Evolutionary conservation across 805 yeast species (phyloP).

Genomic region (Saccharomycopsis microspora): DNA sequence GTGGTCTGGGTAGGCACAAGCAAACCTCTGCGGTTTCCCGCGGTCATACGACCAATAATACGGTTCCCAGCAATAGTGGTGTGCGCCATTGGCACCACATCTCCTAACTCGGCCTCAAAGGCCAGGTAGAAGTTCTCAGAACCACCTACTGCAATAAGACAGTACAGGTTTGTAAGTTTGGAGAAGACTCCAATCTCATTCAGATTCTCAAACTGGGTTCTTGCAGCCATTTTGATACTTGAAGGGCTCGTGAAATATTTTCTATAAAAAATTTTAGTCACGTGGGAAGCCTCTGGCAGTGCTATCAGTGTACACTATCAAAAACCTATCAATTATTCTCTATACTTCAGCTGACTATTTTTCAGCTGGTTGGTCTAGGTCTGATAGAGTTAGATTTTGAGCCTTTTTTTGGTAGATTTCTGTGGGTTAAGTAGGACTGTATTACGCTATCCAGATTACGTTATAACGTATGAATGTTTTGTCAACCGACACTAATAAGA

Average conservation of each 20-base stretch:
- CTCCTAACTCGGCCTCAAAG: conserved; percentile 95
- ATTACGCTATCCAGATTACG: too few relatives aligned
- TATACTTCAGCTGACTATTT: too few relatives aligned
- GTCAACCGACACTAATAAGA: too few relatives aligned
- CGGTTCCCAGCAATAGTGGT: conserved; percentile 98
- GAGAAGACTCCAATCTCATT: conserved; percentile 91
- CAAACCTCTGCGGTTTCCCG: conserved; percentile 95
- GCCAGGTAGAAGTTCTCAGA: conserved; percentile 84
- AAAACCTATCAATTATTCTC: too few relatives aligned
- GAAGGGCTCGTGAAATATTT: too few relatives aligned
- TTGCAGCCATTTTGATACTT: conserved; percentile 41
- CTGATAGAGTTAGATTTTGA: too few relatives aligned
- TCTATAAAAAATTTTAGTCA: conserved; percentile 1
- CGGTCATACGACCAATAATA: conserved; percentile 96
- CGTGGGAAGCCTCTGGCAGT: conserved; percentile 9
- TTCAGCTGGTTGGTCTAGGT: too few relatives aligned
- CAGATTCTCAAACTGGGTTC: conserved; percentile 76
- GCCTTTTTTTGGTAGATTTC: too few relatives aligned
- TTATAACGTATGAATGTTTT: too few relatives aligned
- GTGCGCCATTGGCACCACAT: conserved; percentile 90
- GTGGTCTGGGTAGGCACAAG: conserved; percentile 96
- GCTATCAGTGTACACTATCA: neutral
- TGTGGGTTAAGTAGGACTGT: too few relatives aligned
- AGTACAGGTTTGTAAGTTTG: conserved; percentile 91
- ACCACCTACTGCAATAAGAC: conserved; percentile 94